Evolutionary conservation across 148 eudicot species (phyloP).

Genomic region (Hydrangea macrophylla): DNA sequence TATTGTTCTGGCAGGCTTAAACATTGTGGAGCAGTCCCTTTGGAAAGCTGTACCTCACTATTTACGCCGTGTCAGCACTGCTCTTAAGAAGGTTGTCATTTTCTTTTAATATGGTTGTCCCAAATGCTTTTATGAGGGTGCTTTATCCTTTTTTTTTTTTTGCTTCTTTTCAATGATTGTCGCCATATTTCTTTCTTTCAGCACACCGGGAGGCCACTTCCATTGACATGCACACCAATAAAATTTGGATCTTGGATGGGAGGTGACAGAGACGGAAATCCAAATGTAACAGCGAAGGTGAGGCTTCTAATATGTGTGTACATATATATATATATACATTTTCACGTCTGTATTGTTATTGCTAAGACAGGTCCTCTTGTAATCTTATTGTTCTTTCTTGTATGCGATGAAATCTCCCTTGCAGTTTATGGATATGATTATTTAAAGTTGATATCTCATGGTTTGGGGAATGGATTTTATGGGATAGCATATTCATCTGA

Average conservation of each 20-base stretch:
- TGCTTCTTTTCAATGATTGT: neutral
- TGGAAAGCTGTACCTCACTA: constrained; percentile 94
- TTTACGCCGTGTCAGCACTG: constrained; percentile 85
- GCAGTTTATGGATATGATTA: neutral
- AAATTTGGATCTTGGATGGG: constrained; percentile 99
- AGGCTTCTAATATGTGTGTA: constrained; percentile 7
- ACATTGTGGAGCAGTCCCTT: constrained; percentile 92
- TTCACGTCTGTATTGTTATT: neutral
- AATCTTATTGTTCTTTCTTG: neutral
- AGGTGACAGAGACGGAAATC: constrained; percentile 98
- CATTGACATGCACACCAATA: constrained; percentile 87
- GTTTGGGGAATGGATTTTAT: neutral
- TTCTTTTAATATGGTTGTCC: neutral
- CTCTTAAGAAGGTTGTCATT: constrained; percentile 76
- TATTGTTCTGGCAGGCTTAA: constrained; percentile 45
- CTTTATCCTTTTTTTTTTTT: neutral
- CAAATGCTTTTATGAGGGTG: neutral
- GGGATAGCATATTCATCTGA: too few species aligned
- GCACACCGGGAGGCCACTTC: constrained; percentile 92
- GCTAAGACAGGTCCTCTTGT: neutral
- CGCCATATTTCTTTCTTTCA: constrained; percentile 15
- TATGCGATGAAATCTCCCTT: neutral
- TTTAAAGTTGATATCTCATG: neutral
- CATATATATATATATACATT: too few species aligned
- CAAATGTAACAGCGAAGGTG: constrained; percentile 93